Evolutionary conservation across 176 grass and related monocot genomes (phyloP).

Genomic region (Carex cristatella): DNA sequence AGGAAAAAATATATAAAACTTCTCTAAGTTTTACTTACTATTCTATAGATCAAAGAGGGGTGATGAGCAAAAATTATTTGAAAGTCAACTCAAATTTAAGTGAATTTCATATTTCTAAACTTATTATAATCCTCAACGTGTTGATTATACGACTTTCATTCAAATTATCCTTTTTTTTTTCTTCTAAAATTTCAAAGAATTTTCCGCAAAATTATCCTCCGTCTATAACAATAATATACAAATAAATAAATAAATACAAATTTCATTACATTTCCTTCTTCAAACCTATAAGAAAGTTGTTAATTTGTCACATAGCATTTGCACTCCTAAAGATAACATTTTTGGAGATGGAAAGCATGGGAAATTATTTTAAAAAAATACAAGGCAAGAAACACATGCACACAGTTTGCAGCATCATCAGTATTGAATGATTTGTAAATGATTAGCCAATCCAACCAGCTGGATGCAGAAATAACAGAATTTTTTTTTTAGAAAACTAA

Average conservation of each 20-base stretch:
- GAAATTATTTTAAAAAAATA: background rate
- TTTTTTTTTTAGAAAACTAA: no score
- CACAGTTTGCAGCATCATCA: no score
- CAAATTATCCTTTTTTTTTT: background rate
- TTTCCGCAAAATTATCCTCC: background rate
- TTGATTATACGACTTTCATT: background rate
- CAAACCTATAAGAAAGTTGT: no score
- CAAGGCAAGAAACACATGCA: background rate
- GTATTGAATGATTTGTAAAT: background rate
- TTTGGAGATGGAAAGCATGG: background rate
- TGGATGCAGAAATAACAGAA: background rate
- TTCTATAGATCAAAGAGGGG: no score
- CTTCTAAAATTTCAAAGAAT: background rate
- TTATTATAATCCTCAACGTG: background rate
- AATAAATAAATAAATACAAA: background rate
- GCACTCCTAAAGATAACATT: background rate
- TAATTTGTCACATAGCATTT: background rate
- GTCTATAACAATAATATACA: background rate
- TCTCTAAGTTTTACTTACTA: no score
- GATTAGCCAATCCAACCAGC: background rate
- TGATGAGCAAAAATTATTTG: no score
- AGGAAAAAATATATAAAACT: no score
- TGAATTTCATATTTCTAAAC: no score
- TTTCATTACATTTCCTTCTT: background rate
- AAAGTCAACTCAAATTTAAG: no score